Evolutionary conservation across 768 basidiomycete species (phyloP), one percentile per base, ranked within the genome.

Genomic region (Pilatotrama ljubarskyi): DNA sequence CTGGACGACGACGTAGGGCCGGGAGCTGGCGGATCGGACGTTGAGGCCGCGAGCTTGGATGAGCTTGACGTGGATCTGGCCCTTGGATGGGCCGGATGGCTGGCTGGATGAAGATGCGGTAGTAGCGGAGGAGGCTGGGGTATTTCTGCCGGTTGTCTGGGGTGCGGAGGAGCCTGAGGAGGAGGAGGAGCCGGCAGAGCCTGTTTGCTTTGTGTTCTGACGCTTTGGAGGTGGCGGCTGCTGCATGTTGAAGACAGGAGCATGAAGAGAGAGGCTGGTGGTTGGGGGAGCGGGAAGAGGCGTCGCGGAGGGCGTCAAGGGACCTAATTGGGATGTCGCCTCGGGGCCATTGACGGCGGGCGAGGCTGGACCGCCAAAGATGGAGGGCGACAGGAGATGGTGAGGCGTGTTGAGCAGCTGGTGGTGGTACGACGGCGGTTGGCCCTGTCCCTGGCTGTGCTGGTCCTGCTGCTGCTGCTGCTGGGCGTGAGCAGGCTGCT

Each of bases 11-110:
- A 95, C 91, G 73, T 99, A 98, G 17, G 95, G 92, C 0, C 86
- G 80, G 3, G 90, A 85, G 62, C 79, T 72, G 42, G 82, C 68
- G 14, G 86, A 82, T 43, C 81, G 80, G 52, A 94, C 88, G 64
- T 86, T 86, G 72, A 99, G 87, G 10, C 82, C 84, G 48, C 93
- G 84, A 13, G 93, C 97, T 65, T 89, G 87, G 74, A 99, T 93
- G 71, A 99, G 86, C 76, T 98, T 98, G 75, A 99, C 90, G 68
- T 93, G 92, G 55, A 99, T 88, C 75, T 95, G 93, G 61, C 91
- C 91, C 68, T 75, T 80, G 61, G 80, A 77, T 10, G 76, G 72
- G 37, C 72, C 73, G 3, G 77, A 72, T 43, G 68, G 15, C 42
- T 60, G 63, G 46, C 56, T 54, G 26, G 62, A 55, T 57, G 66